These are phyloP conservation scores for Pichia sp. DNA, from an alignment of 1,139 yeast genomes.

Conservation along the genomic window DNA sequence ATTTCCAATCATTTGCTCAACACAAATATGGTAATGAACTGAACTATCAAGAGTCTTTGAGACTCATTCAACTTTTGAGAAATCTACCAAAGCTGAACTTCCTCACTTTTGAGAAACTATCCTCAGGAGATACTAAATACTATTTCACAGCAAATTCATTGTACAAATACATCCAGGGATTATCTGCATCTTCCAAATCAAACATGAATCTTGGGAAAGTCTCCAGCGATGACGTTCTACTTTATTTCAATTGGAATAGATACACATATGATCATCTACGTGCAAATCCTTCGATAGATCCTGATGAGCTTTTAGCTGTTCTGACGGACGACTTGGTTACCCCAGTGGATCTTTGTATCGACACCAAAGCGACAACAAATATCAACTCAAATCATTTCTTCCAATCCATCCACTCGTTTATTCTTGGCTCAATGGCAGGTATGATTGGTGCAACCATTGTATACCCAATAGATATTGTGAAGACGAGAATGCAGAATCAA, in stretches of 20 bases:
- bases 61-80: slow-evolving; percentile 33
- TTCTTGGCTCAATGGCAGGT: slow-evolving; percentile 92
- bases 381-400: slow-evolving; percentile 48
- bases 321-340: slow-evolving; percentile 47
- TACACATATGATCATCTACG: slow-evolving; percentile 40
- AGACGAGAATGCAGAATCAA: slow-evolving; percentile 98
- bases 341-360: slow-evolving; percentile 30
- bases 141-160: slow-evolving; percentile 7
- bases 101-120: slow-evolving; percentile 42
- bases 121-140: slow-evolving; percentile 11
- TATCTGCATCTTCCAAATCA: background rate
- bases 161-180: slow-evolving; percentile 6
- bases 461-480: slow-evolving; percentile 92
- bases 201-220: background rate
- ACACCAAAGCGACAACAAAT: slow-evolving; percentile 1
- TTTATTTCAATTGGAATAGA: slow-evolving; percentile 47
- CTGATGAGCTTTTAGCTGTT: slow-evolving; percentile 43
- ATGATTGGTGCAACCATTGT: slow-evolving; percentile 98
- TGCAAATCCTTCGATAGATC: slow-evolving; percentile 39
- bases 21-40: slow-evolving; percentile 22
- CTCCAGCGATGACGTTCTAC: slow-evolving; percentile 40
- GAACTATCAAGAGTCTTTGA: slow-evolving; percentile 34
- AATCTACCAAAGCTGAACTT: slow-evolving; percentile 44
- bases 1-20: slow-evolving; percentile 21
- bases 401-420: slow-evolving; percentile 82